Percentiles rank a stretch among this genome's conserved stretches.
phyloP scores from a whole-genome alignment of 257 asterid species.

The Coffea eugenioides region DNA sequence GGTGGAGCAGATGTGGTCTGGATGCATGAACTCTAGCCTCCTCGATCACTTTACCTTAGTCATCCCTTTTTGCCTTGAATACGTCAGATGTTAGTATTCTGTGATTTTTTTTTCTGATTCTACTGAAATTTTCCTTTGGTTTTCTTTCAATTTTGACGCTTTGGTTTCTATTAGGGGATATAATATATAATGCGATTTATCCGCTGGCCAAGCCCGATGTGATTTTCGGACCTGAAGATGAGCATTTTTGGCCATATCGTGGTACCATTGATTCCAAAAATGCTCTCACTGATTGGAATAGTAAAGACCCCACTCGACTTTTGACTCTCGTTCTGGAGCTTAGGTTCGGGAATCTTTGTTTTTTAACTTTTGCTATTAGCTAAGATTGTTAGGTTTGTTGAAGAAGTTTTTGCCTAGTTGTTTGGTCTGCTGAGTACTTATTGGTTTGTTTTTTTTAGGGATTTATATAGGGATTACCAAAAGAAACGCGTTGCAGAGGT shows the following conservation, averaged over 20 bases:
- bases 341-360: slow-evolving; percentile 39
- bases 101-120: not conserved
- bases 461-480: slow-evolving; percentile 68
- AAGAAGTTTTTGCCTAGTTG: not conserved
- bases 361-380: not conserved
- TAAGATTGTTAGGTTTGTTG: not conserved
- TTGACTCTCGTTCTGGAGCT: slow-evolving; percentile 72
- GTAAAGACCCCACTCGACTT: slow-evolving; percentile 67
- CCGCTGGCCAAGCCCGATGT: slow-evolving; percentile 87
- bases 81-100: slow-evolving; percentile 56
- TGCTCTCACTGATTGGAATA: slow-evolving; percentile 68
- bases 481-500: slow-evolving; percentile 67
- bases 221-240: slow-evolving; percentile 82
- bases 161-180: slow-evolving; percentile 66
- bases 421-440: not conserved
- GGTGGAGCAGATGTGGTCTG: slow-evolving; percentile 92
- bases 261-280: slow-evolving; percentile 31
- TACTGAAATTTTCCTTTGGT: not conserved
- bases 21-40: slow-evolving; percentile 65
- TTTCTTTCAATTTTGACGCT: slow-evolving; percentile 6
- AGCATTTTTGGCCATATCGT: slow-evolving; percentile 56
- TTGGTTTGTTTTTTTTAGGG: slow-evolving; percentile 43
- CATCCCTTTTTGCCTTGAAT: slow-evolving; percentile 89
- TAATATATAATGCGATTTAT: slow-evolving; percentile 66
- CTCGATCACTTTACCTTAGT: slow-evolving; percentile 83